phyloP scores from a whole-genome alignment of 2,329 filamentous ascomycete genomes.

The Capronia americana region DNA sequence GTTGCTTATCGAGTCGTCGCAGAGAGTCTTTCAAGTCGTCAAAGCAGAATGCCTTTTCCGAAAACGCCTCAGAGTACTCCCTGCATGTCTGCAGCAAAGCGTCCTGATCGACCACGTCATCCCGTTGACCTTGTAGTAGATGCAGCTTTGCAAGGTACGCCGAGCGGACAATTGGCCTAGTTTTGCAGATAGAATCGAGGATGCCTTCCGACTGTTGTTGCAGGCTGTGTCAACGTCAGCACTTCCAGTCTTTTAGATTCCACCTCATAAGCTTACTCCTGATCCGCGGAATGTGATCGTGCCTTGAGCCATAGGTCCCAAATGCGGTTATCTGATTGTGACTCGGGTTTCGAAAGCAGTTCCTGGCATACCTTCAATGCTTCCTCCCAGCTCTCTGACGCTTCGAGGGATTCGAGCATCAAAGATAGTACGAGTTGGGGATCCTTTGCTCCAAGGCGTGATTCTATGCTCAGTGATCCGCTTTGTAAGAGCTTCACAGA shows the following conservation, averaged over 20 bases:
- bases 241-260: not conserved
- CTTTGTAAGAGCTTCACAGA: conserved; percentile 52
- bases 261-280: conserved; percentile 26
- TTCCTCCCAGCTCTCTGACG: conserved; percentile 49
- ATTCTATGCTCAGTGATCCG: conserved; percentile 50
- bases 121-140: conserved; percentile 41
- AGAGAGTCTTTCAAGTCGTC: conserved; percentile 47
- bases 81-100: conserved; percentile 49
- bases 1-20: conserved; percentile 27
- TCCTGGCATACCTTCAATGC: conserved; percentile 46
- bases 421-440: conserved; percentile 51
- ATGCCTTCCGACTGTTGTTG: conserved; percentile 15
- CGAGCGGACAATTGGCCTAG: conserved; percentile 24
- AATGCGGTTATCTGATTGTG: conserved; percentile 54
- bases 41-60: conserved; percentile 54
- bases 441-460: conserved; percentile 52
- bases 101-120: conserved; percentile 41
- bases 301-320: conserved; percentile 53
- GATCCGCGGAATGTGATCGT: conserved; percentile 38
- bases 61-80: conserved; percentile 50
- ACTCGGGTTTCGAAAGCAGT: conserved; percentile 46
- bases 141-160: conserved; percentile 31
- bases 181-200: conserved; percentile 25
- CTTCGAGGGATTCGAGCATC: conserved; percentile 46
- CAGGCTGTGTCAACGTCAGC: conserved; percentile 17